These are phyloP conservation scores for Ramalina peruviana DNA, from an alignment of 495 filamentous ascomycete genomes.

Conservation along the genomic window DNA sequence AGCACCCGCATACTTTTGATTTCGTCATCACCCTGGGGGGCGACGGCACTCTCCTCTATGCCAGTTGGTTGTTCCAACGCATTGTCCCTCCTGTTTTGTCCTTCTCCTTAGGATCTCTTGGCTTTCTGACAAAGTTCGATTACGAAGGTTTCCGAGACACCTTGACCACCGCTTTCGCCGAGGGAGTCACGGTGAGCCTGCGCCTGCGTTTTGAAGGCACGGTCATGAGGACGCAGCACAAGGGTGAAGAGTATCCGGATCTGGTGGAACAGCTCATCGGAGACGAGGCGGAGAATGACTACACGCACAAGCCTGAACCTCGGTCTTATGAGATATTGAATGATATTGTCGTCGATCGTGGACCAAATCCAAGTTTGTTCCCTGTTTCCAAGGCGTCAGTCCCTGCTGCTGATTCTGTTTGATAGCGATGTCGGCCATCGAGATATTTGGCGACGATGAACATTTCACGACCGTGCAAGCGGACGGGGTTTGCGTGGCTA, in stretches of 20 bases:
- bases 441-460: conserved; percentile 90
- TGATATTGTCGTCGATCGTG: conserved; percentile 80
- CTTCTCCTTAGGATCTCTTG: conserved; percentile 81
- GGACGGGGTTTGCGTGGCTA: conserved; percentile 82
- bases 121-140: conserved; percentile 94
- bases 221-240: conserved; percentile 66
- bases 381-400: neutral
- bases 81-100: conserved; percentile 88
- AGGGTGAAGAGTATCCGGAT: conserved; percentile 35
- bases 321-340: conserved; percentile 81
- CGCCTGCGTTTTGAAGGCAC: conserved; percentile 87
- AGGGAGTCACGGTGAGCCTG: conserved; percentile 81
- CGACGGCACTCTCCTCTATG: conserved; percentile 90
- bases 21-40: conserved; percentile 92
- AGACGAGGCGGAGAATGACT: conserved; percentile 62
- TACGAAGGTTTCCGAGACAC: conserved; percentile 59
- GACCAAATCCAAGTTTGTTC: conserved; percentile 69
- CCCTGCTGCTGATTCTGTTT: conserved; percentile 5
- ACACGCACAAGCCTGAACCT: conserved; percentile 62
- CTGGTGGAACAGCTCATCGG: conserved; percentile 84
- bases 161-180: conserved; percentile 55
- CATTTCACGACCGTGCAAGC: conserved; percentile 81
- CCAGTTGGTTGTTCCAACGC: conserved; percentile 94
- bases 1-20: conserved; percentile 77
- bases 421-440: conserved; percentile 39